Conservation (phyloP, 306 rosid species). For the Ceratonia siliqua region DNA sequence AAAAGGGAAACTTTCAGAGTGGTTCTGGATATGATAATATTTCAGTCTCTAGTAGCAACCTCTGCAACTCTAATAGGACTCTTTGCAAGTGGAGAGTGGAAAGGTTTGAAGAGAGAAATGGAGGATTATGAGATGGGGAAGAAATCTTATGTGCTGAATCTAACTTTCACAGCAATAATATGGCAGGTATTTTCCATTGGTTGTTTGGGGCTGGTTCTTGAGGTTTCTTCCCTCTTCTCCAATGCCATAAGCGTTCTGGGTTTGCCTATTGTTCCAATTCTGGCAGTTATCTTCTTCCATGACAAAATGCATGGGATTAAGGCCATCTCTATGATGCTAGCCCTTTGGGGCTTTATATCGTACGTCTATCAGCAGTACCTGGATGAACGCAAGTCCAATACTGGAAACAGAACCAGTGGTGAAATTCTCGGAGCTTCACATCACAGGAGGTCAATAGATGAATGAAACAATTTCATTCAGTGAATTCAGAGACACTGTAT, state of each 20-base stretch:
- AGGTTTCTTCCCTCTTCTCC: conserved; percentile 58
- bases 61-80: conserved; percentile 40
- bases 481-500: no score
- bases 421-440: not conserved
- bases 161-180: conserved; percentile 40
- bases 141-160: conserved; percentile 34
- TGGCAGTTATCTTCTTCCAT: conserved; percentile 46
- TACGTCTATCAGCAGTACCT: conserved; percentile 49
- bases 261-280: conserved; percentile 50
- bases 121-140: conserved; percentile 37
- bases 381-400: conserved; percentile 18
- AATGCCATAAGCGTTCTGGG: conserved; percentile 48
- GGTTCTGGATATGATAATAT: conserved; percentile 45
- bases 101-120: conserved; percentile 39
- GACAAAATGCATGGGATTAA: conserved; percentile 50
- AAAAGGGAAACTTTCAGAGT: conserved; percentile 36
- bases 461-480: no score
- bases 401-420: not conserved
- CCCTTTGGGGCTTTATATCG: conserved; percentile 55
- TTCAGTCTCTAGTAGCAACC: conserved; percentile 41
- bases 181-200: conserved; percentile 47
- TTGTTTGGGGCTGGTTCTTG: conserved; percentile 44
- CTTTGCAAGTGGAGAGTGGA: conserved; percentile 52
- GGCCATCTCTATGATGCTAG: conserved; percentile 44
- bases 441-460: not conserved